Conservation (phyloP, 2,329 filamentous ascomycete species). For the Ophiostoma ulmi region DNA sequence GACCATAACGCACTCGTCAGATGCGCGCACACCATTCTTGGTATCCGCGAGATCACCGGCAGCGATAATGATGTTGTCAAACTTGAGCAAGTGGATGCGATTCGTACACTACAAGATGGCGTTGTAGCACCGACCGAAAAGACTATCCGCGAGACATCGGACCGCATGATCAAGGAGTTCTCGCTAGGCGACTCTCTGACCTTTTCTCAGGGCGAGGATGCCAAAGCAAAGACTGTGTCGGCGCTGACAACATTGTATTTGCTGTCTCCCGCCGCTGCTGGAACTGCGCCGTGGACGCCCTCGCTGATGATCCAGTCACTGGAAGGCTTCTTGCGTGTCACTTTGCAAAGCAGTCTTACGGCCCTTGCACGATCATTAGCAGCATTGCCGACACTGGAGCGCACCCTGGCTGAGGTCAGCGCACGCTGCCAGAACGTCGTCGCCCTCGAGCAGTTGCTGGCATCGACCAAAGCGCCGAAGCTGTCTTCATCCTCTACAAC, state of each 20-base stretch:
- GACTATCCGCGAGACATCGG: slow-evolving; percentile 64
- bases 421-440: slow-evolving; percentile 85
- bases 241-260: slow-evolving; percentile 75
- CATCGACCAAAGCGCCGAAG: slow-evolving; percentile 57
- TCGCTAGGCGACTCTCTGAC: slow-evolving; percentile 60
- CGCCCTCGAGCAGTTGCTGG: slow-evolving; percentile 75
- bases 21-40: slow-evolving; percentile 73
- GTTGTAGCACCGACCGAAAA: slow-evolving; percentile 68
- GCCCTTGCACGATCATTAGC: slow-evolving; percentile 69
- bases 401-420: slow-evolving; percentile 74
- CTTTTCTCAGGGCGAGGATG: slow-evolving; percentile 65
- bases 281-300: slow-evolving; percentile 53
- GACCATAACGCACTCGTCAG: slow-evolving; percentile 76
- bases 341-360: slow-evolving; percentile 72
- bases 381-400: slow-evolving; percentile 74
- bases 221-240: slow-evolving; percentile 55
- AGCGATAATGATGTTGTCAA: slow-evolving; percentile 69
- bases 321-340: slow-evolving; percentile 75
- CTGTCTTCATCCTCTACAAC: slow-evolving; percentile 33
- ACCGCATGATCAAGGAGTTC: slow-evolving; percentile 79
- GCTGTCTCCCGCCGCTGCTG: slow-evolving; percentile 58
- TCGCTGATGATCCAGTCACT: slow-evolving; percentile 69
- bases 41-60: slow-evolving; percentile 66
- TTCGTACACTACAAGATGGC: slow-evolving; percentile 62
- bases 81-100: slow-evolving; percentile 52